Base-by-base conservation (phyloP, 352 stramenopile genomes). In the Pseudoperonospora humuli region DNA sequence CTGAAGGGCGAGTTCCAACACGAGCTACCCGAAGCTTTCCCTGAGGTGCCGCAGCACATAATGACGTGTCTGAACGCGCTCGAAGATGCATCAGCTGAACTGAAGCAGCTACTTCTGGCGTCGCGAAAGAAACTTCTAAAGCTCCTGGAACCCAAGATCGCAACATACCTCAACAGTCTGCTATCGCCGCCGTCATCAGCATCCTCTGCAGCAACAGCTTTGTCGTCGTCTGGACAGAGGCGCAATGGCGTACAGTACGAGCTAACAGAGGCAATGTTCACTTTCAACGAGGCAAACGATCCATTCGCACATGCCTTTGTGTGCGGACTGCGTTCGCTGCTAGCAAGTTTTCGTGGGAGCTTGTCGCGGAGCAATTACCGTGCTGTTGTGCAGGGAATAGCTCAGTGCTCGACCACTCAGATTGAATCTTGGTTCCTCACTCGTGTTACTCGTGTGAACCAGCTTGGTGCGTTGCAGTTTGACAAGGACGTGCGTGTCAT, bases 231-330 rank as follows among this genome's bases (percentile, higher is more conserved):
- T 25, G 45, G 34, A 29, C 51, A 51, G 27, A 59, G 35, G 9
- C 80, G 77, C 21, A 54, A 54, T 3, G 44, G 47, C 3, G 75
- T 89, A n/a, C 67, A 67, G 14, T 93, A 87, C 51, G 79, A 92
- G 49, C 70, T 93, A 13, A 88, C 64, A 3, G 82, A 93, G 41
- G 61, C 78, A n/a, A 75, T 82, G 71, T 93, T 86, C 57, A 91
- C 79, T 27, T 70, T 83, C 26, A 92, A 93, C 48, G 82, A 93
- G 46, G 82, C 77, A 25, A 93, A 93, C 53, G 82, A 93, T 27
- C 82, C 82, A 36, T 93, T 90, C 42, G 82, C 77, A 10, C 67
- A 84, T 47, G 60, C 69, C 24, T 87, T 92, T 54, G 75, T 90
- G 9, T 62, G 61, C 26, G 54, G 64, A 5, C 59, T 92, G 46